Evolutionary conservation across 768 basidiomycete species (phyloP).

Genomic region (Serendipita indica): DNA sequence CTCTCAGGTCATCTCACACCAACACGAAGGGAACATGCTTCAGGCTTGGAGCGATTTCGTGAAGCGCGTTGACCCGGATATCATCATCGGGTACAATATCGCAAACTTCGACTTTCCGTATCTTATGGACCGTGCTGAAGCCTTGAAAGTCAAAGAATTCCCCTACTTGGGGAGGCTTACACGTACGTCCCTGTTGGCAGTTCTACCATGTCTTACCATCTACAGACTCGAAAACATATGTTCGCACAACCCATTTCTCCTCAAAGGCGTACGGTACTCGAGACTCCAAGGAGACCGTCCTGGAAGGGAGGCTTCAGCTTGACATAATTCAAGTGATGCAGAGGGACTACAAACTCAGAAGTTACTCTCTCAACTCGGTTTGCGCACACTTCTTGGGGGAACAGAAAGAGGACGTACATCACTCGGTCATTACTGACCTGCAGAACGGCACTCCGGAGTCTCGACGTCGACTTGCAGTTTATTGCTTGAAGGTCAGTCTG

Average conservation of each 20-base stretch:
- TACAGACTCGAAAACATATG: conserved; percentile 39
- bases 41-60: conserved; percentile 82
- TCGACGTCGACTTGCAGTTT: conserved; percentile 81
- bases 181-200: conserved; percentile 31
- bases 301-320: conserved; percentile 88
- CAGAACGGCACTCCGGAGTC: conserved; percentile 96
- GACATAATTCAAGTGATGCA: conserved; percentile 98
- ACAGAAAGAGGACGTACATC: conserved; percentile 98
- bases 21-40: conserved; percentile 61
- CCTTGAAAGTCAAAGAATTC: conserved; percentile 55
- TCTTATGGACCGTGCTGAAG: conserved; percentile 79
- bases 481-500: conserved; percentile 83
- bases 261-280: conserved; percentile 96
- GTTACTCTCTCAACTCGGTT: conserved; percentile 94
- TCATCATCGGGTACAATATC: conserved; percentile 94
- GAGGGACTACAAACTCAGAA: conserved; percentile 90
- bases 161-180: conserved; percentile 60
- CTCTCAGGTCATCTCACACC: conserved; percentile 81
- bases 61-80: conserved; percentile 80
- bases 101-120: conserved; percentile 94
- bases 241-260: conserved; percentile 92
- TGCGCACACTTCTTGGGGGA: conserved; percentile 96
- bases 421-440: conserved; percentile 94
- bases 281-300: conserved; percentile 82
- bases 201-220: conserved; percentile 2